A percentile compares a stretch with the other conserved stretches of the same genome.
These are phyloP conservation scores for Hygrophoropsis aurantiaca DNA, from an alignment of 768 basidiomycete genomes.

Conservation along the genomic window DNA sequence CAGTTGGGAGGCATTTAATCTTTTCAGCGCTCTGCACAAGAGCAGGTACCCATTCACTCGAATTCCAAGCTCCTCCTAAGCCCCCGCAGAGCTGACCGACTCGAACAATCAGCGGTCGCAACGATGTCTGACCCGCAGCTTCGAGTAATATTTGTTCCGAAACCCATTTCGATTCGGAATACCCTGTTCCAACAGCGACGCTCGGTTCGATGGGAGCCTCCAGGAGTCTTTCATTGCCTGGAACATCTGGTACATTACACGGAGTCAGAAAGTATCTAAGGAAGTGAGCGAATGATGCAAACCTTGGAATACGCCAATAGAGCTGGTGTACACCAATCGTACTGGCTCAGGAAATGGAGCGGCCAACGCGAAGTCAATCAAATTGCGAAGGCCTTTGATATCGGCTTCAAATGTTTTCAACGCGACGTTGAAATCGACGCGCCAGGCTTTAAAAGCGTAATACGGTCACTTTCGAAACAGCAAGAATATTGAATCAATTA, in stretches of 20 bases:
- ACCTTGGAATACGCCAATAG: constrained; percentile 27
- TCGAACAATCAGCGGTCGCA: constrained; percentile 36
- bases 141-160: constrained; percentile 35
- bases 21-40: constrained; percentile 30
- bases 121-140: constrained; percentile 25
- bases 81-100: constrained; percentile 45
- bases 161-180: constrained; percentile 44
- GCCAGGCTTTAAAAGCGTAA: constrained; percentile 31
- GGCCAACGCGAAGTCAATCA: constrained; percentile 32
- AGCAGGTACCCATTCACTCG: constrained; percentile 44
- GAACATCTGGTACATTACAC: background rate
- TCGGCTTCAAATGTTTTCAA: constrained; percentile 29
- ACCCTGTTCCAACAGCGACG: constrained; percentile 32
- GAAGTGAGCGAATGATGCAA: background rate
- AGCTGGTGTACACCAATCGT: constrained; percentile 32
- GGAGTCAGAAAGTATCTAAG: background rate
- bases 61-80: constrained; percentile 41
- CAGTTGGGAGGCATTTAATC: constrained; percentile 32
- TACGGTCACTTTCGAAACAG: background rate
- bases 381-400: constrained; percentile 27
- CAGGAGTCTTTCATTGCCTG: no score
- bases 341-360: constrained; percentile 18
- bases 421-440: constrained; percentile 36
- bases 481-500: background rate
- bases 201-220: constrained; percentile 23